Base-by-base conservation (phyloP, 805 yeast genomes). In the Wilhelminamyces savonicus region DNA sequence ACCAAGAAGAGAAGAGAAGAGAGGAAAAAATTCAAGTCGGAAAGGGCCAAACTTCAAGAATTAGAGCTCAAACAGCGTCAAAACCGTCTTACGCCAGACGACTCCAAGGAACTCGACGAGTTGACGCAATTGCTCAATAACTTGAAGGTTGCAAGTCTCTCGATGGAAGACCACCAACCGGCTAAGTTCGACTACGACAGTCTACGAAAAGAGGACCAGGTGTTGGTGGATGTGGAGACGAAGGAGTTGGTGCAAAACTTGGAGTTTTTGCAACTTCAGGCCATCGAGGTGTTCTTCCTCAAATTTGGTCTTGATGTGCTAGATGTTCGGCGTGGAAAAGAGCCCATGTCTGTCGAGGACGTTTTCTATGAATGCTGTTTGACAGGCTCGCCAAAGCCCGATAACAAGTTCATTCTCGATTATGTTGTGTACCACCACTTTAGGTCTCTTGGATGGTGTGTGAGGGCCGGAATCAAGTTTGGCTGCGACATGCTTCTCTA, bases 401-500 rank as follows among this genome's bases (percentile, higher is more conserved):
- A 27, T 9, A 35, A 31, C 35, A 32, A 45, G 16, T 75, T 80
- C 37, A 43, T 82, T 2, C 39, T 67, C 2, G 66, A 71, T 27
- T 90, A 82, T 44, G 77, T 76, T 4, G 88, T 74, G 1, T 90
- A 88, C 46, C 94, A 86, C 48, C 87, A 90, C 51, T 88, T 77
- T 56, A 69, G 94, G 30, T 78, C 95, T 0, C 67, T 75, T 16
- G 97, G 97, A 0, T 92, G 97, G 97, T 90, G 97, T 62, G 92
- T 81, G 3, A 68, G 94, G 35, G 74, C 88, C 0, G 98, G 97
- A 0, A 73, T 87, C 33, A 92, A 92, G 54, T 92, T 92, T 54
- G 95, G 96, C 2, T 72, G 83, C n/a, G 94, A 88, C 45, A 81
- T 64, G 54, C 58, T 92, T 7, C 62, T 92, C 4, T 92, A 92